Base-by-base conservation (phyloP, 495 filamentous ascomycete genomes). In the Lasiosphaeris hirsuta region DNA sequence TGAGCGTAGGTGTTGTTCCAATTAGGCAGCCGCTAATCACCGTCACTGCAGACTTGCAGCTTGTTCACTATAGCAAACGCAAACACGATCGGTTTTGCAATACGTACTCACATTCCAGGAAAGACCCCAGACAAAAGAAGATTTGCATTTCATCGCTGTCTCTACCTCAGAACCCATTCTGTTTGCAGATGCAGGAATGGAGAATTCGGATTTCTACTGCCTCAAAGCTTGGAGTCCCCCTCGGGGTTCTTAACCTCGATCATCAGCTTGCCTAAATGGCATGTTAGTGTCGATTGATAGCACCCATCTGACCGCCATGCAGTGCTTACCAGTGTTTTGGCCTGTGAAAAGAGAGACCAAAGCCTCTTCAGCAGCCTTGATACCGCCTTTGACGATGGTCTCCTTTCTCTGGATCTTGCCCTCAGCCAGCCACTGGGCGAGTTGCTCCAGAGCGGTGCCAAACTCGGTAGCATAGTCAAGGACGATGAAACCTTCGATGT, bases 401-500 rank as follows among this genome's bases (percentile, higher is more conserved):
- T 82, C 80, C 62, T 79, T 77, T 17, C 74, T 58, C 60, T 81
- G 72, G 17, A 88, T 62, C 72, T 82, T 84, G 14, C 80, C 80
- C 61, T 85, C 78, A 1, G 56, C 61, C 52, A 82, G 64, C 75
- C 77, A 83, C 58, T 76, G 69, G 36, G 75, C 75, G 1, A 85
- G 64, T 56, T 82, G 74, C 58, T 74, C 60, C 13, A 64, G 64
- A 3, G 82, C 77, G 38, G 68, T 66, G 7, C 62, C 19, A 47
- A 68, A 70, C 39, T 81, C 72, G 7, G 66, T 43, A 9, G 59
- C 51, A 59, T 72, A 79, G 68, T 89, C 86, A 10, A 78, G 62
- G 23, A 85, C 73, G 47, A 89, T 82, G 70, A 90, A 86, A 0
- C 87, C 86, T 57, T 80, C 74, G 61, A 88, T 78, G 54, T 59